Evolutionary conservation across 2,329 filamentous ascomycete species (phyloP).

Genomic region (Colletotrichum coccodes): DNA sequence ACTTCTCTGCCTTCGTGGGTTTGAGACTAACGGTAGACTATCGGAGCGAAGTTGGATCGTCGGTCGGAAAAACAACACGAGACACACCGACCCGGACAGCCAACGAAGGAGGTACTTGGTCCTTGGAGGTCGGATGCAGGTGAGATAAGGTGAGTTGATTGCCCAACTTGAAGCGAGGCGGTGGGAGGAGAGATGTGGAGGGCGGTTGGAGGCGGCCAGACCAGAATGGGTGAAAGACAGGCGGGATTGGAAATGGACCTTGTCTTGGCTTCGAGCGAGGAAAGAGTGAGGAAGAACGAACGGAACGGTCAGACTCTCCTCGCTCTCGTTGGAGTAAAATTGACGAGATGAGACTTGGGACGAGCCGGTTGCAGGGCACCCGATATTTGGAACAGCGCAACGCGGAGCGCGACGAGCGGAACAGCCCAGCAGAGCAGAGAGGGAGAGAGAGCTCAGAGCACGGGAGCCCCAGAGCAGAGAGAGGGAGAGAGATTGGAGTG

Average conservation of each 20-base stretch:
- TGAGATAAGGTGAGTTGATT: slow-evolving; percentile 22
- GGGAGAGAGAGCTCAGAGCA: background rate
- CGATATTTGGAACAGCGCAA: slow-evolving; percentile 31
- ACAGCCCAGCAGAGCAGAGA: slow-evolving; percentile 7
- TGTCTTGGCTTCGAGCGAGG: slow-evolving; percentile 27
- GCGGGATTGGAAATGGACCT: slow-evolving; percentile 28
- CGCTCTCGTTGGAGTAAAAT: slow-evolving; percentile 33
- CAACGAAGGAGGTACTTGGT: background rate
- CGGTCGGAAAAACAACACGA: slow-evolving; percentile 21
- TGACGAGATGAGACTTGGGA: slow-evolving; percentile 38
- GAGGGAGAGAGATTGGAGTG: background rate
- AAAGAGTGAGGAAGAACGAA: slow-evolving; percentile 12
- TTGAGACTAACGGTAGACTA: slow-evolving; percentile 28
- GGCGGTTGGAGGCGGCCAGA: slow-evolving; percentile 11
- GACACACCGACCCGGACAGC: background rate
- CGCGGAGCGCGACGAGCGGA: slow-evolving; percentile 16
- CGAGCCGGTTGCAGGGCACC: slow-evolving; percentile 33
- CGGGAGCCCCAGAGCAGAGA: background rate
- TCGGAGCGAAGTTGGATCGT: slow-evolving; percentile 24
- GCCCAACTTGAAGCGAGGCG: slow-evolving; percentile 28
- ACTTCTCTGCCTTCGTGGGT: slow-evolving; percentile 12
- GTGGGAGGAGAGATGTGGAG: slow-evolving; percentile 23
- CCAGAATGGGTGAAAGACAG: slow-evolving; percentile 27
- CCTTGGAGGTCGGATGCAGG: slow-evolving; percentile 6
- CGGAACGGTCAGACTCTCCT: slow-evolving; percentile 28